Conservation (phyloP, 2,329 filamentous ascomycete genomes). For the Aplosporella prunicola region DNA sequence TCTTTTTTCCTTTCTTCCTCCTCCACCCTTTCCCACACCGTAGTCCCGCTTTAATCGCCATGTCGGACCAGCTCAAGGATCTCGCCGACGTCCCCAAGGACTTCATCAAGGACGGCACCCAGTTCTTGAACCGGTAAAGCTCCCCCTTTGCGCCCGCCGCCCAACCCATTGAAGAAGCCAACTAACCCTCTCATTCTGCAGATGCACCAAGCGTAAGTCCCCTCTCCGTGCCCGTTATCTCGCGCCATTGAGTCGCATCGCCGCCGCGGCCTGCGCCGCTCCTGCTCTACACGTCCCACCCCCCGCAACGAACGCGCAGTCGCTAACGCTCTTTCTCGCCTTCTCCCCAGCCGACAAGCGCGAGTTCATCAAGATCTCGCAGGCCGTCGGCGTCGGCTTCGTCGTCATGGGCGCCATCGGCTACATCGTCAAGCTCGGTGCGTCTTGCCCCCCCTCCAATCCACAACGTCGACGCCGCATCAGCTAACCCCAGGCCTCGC, state of each 20-base stretch:
- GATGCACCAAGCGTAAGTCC: slow-evolving; percentile 37
- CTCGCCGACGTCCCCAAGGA: slow-evolving; percentile 48
- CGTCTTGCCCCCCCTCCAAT: slow-evolving; percentile 11
- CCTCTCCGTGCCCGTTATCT: too few species aligned
- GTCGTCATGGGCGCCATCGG: slow-evolving; percentile 45
- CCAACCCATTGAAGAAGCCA: background rate
- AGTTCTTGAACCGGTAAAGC: slow-evolving; percentile 36
- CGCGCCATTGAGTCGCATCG: too few species aligned
- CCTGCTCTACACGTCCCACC: background rate
- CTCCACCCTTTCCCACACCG: too few species aligned
- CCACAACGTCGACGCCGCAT: too few species aligned
- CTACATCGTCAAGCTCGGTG: slow-evolving; percentile 43
- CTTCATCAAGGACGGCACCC: slow-evolving; percentile 39
- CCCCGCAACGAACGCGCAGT: background rate
- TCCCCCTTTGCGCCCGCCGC: slow-evolving; percentile 2
- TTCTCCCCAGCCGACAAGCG: slow-evolving; percentile 25
- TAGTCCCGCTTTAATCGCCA: slow-evolving; percentile 28
- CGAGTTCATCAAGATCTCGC: slow-evolving; percentile 23
- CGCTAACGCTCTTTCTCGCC: slow-evolving; percentile 4
- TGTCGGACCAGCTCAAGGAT: slow-evolving; percentile 61
- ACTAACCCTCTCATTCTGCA: slow-evolving; percentile 1
- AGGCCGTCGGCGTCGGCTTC: slow-evolving; percentile 42
- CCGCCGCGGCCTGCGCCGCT: too few species aligned
- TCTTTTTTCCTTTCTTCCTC: too few species aligned
- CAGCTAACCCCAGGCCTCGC: too few species aligned